Base-by-base conservation (phyloP, 108 stramenopile species). In the Nitzschia palea region DNA sequence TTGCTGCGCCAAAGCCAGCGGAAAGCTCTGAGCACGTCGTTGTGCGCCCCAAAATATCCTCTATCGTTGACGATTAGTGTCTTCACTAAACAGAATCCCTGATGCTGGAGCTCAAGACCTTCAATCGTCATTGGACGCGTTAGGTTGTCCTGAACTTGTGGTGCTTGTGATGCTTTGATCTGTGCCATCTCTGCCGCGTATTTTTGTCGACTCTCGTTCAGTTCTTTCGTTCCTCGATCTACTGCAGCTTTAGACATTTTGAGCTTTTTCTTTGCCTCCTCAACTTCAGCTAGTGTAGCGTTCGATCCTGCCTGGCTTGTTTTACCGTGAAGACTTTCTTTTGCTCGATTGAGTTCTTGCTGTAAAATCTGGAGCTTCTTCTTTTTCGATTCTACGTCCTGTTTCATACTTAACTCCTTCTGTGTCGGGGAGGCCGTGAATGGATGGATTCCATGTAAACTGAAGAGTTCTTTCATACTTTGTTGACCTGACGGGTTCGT, bases 1-100 rank as follows among this genome's bases (percentile, higher is more conserved):
- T 88, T 89, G 54, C 87, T 88, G 30, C 89, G 75, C 94, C 94
- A 95, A 0, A 95, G 78, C 90, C 85, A 88, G 14, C 90, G 82
- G 34, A 95, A 77, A 5, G 90, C 90, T 26, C 88, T 62, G 22
- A 91, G 73, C 47, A 95, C 80, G 44, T 90, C 90, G 47, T 83
- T 83, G 64, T 95, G 89, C 0, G 86, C 74, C 15, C 51, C 61
- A 17, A 95, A 62, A 61, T 88, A 90, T 4, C 22, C 56, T n/a
- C 32, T 22, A 64, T 95, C 79, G 30, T 83, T 22, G 22, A 51
- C 30, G 6, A 86, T 68, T 17, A 95, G 72, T 27, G 77, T 81
- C 62, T 84, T 67, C 28, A 92, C 66, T 4, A 92, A 52, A 37
- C 66, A 37, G 44, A 91, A 86, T 8, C 94, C 94, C 67, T 90